A percentile compares a stretch with the other conserved stretches of the same genome.
Evolutionary conservation across 148 eudicot genomes (phyloP).

Genomic region (Vaccinium myrtillus): DNA sequence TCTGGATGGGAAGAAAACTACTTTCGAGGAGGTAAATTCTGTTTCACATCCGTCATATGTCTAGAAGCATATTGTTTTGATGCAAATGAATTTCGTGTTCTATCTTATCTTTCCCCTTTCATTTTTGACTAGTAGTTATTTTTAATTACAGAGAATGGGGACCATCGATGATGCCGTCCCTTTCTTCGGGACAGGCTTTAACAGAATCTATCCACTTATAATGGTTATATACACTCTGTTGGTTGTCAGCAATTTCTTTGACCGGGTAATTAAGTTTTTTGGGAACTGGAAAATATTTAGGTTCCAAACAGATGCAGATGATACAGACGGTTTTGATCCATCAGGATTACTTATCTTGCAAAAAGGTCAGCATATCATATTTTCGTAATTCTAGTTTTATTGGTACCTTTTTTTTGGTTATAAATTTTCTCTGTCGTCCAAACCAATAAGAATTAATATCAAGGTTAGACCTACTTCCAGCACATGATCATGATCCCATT

Average conservation of each 20-base stretch:
- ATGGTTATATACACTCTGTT: constrained; percentile 89
- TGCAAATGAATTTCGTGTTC: background rate
- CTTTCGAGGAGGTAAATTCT: constrained; percentile 72
- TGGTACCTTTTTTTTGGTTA: constrained; percentile 1
- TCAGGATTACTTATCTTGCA: constrained; percentile 85
- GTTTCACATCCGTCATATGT: background rate
- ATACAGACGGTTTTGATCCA: constrained; percentile 82
- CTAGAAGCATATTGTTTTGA: background rate
- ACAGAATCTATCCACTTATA: constrained; percentile 85
- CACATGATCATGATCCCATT: background rate
- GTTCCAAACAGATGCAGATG: constrained; percentile 64
- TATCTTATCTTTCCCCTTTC: constrained; percentile 1
- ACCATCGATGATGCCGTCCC: constrained; percentile 95
- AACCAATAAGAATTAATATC: constrained; percentile 69
- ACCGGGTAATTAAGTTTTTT: constrained; percentile 67
- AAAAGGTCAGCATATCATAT: constrained; percentile 50
- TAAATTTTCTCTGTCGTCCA: constrained; percentile 16
- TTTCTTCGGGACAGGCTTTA: constrained; percentile 87
- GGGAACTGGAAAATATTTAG: constrained; percentile 88
- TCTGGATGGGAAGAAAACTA: constrained; percentile 65
- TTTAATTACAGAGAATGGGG: constrained; percentile 79
- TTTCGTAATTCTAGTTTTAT: background rate
- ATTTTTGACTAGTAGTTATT: background rate
- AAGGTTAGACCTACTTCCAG: constrained; percentile 91
- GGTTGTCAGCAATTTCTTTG: constrained; percentile 86